A percentile compares a stretch with the other conserved stretches of the same genome.
Conservation (phyloP, 2,329 filamentous ascomycete species). For the Endocalyx cinctus region DNA sequence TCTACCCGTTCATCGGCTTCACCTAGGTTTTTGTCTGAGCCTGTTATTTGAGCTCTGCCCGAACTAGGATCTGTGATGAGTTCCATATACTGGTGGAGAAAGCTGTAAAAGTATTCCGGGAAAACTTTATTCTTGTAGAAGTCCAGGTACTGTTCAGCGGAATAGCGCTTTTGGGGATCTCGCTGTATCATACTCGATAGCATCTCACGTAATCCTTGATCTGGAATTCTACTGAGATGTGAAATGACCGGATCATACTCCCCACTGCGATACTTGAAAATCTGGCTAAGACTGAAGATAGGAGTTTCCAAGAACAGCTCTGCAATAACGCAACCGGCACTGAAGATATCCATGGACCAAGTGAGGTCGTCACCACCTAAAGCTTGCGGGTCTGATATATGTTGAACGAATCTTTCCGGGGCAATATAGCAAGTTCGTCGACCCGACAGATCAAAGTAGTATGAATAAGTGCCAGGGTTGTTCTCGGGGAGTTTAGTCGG, state of each 20-base stretch:
- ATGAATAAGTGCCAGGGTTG: slow-evolving; percentile 95
- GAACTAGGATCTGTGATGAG: slow-evolving; percentile 87
- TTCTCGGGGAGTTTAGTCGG: slow-evolving; percentile 91
- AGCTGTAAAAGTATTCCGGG: slow-evolving; percentile 94
- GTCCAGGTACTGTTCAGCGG: slow-evolving; percentile 87
- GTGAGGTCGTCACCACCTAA: slow-evolving; percentile 57
- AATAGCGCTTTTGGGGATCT: slow-evolving; percentile 86
- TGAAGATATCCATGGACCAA: slow-evolving; percentile 99
- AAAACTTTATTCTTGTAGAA: slow-evolving; percentile 93
- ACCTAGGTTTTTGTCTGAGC: slow-evolving; percentile 66
- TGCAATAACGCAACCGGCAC: slow-evolving; percentile 91
- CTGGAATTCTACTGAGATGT: slow-evolving; percentile 80
- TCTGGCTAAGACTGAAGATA: slow-evolving; percentile 94
- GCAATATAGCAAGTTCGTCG: slow-evolving; percentile 92
- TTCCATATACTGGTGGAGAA: slow-evolving; percentile 96
- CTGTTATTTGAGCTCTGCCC: slow-evolving; percentile 66
- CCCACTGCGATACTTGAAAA: slow-evolving; percentile 88
- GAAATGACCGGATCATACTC: slow-evolving; percentile 85
- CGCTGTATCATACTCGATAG: slow-evolving; percentile 95
- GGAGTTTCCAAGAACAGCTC: slow-evolving; percentile 93
- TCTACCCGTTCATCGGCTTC: slow-evolving; percentile 94
- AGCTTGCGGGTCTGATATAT: slow-evolving; percentile 38
- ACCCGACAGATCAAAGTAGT: slow-evolving; percentile 93
- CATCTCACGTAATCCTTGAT: slow-evolving; percentile 81
- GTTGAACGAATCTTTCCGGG: slow-evolving; percentile 77